phyloP scores from a whole-genome alignment of 345 rosid genomes.

The Aquilaria yunnanensis region DNA sequence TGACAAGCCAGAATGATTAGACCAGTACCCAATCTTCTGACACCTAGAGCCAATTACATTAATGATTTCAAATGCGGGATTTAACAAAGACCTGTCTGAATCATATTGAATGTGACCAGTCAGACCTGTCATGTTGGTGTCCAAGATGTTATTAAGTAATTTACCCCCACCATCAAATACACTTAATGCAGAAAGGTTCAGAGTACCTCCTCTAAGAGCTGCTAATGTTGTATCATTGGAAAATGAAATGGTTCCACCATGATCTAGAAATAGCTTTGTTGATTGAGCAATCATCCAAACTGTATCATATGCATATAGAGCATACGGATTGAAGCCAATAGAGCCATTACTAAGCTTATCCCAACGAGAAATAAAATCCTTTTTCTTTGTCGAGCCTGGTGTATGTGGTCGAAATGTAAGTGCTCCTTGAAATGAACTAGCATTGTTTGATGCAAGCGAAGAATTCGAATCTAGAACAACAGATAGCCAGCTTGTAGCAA shows the following conservation, averaged over 20 bases:
- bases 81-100: slow-evolving; percentile 44
- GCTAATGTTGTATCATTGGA: slow-evolving; percentile 49
- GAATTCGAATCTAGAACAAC: slow-evolving; percentile 60
- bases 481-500: slow-evolving; percentile 76
- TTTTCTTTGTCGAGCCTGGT: slow-evolving; percentile 53
- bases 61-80: slow-evolving; percentile 72
- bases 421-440: slow-evolving; percentile 46
- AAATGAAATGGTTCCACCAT: slow-evolving; percentile 65
- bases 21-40: slow-evolving; percentile 77
- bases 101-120: slow-evolving; percentile 58
- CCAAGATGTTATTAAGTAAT: slow-evolving; percentile 45
- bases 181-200: slow-evolving; percentile 71
- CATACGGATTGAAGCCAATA: slow-evolving; percentile 67
- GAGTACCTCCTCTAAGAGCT: slow-evolving; percentile 35
- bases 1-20: slow-evolving; percentile 82
- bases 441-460: slow-evolving; percentile 21
- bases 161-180: slow-evolving; percentile 63
- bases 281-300: slow-evolving; percentile 89
- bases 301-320: slow-evolving; percentile 80
- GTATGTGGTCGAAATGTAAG: slow-evolving; percentile 71
- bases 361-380: slow-evolving; percentile 62
- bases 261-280: slow-evolving; percentile 54
- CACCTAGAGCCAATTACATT: slow-evolving; percentile 40
- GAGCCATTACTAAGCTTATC: slow-evolving; percentile 59
- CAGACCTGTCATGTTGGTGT: slow-evolving; percentile 68